Evolutionary conservation across 2,329 filamentous ascomycete genomes (phyloP).

Genomic region (Drechslerella coelobrocha): DNA sequence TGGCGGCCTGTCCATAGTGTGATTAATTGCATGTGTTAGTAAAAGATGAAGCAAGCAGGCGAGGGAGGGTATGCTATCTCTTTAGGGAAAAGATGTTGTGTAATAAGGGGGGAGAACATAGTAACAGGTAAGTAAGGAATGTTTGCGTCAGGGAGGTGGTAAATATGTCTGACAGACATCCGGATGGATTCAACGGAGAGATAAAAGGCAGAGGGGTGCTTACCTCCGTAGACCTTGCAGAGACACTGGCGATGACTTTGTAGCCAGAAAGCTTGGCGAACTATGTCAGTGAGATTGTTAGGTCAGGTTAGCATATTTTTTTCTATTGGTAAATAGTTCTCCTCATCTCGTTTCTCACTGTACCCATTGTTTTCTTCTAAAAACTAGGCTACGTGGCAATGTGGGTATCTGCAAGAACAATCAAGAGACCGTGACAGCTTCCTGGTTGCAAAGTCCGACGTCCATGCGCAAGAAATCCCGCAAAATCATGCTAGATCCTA

Average conservation of each 20-base stretch:
- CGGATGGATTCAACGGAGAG: neutral
- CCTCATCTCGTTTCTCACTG: neutral
- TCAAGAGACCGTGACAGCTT: neutral
- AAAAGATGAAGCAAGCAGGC: conserved; percentile 1
- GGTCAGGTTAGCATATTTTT: neutral
- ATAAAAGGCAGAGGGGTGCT: neutral
- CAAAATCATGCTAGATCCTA: neutral
- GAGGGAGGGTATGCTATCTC: neutral
- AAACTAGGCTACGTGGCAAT: neutral
- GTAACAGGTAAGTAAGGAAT: neutral
- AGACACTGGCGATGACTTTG: conserved; percentile 47
- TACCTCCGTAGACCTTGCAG: conserved; percentile 29
- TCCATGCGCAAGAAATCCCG: neutral
- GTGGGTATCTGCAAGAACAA: neutral
- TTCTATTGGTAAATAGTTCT: neutral
- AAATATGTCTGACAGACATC: neutral
- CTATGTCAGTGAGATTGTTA: conserved; percentile 5
- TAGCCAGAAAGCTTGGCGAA: conserved; percentile 44
- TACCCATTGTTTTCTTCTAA: no score
- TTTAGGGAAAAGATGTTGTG: neutral
- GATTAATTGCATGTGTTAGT: neutral
- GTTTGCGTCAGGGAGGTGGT: neutral
- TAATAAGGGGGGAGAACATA: neutral
- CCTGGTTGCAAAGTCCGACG: neutral
- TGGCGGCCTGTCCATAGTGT: conserved; percentile 11